Percentiles rank a stretch among this genome's conserved stretches.
Evolutionary conservation across 768 basidiomycete genomes (phyloP).

Genomic region (Rhizopogon rudus): DNA sequence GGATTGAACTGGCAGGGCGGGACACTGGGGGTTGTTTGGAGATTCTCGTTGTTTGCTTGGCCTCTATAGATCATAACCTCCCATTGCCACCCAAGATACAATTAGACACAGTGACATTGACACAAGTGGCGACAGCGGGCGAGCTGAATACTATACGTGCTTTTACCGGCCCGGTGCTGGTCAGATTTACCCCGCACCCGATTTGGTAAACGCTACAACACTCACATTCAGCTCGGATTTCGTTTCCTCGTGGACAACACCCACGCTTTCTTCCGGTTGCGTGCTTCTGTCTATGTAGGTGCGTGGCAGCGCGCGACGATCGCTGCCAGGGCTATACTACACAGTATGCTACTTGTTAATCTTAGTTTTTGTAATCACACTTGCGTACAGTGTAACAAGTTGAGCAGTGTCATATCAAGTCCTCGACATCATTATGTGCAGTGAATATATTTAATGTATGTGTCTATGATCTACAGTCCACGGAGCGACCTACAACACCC

Average conservation of each 20-base stretch:
- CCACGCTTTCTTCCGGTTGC: background rate
- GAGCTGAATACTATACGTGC: background rate
- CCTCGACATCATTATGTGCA: background rate
- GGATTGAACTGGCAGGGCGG: conserved; percentile 13
- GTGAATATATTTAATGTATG: background rate
- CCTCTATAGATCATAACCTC: background rate
- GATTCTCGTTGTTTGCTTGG: conserved; percentile 5
- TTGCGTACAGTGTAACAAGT: background rate
- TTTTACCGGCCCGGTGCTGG: background rate
- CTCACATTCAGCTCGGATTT: background rate
- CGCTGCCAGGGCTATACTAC: no score
- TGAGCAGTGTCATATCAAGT: background rate
- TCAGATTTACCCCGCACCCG: conserved; percentile 2
- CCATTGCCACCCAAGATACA: background rate
- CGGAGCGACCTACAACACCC: conserved; percentile 7
- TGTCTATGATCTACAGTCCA: conserved; percentile 8
- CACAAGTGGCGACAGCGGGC: background rate
- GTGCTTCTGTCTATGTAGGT: background rate
- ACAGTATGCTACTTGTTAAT: no score
- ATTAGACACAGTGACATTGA: background rate
- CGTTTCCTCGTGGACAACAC: background rate
- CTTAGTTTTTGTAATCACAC: background rate
- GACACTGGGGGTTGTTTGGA: conserved; percentile 14
- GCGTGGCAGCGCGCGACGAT: background rate
- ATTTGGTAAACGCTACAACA: background rate